Conservation (phyloP, 768 basidiomycete species). For the Tulasnella sp. region DNA sequence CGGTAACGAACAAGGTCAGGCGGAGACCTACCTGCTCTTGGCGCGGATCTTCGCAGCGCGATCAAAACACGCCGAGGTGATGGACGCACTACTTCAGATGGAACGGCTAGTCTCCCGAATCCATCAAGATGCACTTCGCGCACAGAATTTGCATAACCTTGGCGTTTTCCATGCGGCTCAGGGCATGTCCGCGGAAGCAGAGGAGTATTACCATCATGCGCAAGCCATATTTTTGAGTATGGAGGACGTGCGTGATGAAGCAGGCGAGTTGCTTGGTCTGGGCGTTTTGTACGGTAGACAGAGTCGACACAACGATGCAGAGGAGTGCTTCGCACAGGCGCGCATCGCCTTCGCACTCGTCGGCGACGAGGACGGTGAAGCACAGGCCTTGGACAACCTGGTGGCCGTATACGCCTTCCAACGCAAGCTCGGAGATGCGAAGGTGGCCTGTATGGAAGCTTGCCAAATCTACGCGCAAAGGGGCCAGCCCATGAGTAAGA, state of each 20-base stretch:
- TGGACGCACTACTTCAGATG: not conserved
- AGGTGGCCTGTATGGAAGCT: not conserved
- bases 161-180: not conserved
- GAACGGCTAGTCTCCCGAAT: not conserved
- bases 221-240: not conserved
- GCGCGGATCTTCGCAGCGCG: not conserved
- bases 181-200: not conserved
- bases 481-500: not conserved
- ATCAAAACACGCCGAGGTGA: not conserved
- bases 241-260: not conserved
- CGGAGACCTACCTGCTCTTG: not conserved
- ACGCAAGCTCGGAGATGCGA: not conserved
- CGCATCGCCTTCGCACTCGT: not conserved
- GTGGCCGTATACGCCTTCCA: no score
- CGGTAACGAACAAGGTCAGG: not conserved
- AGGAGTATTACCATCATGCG: not conserved
- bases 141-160: not conserved
- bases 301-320: not conserved
- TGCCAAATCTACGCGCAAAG: not conserved
- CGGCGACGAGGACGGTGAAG: not conserved
- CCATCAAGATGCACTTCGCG: not conserved
- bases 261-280: not conserved
- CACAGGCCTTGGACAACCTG: not conserved
- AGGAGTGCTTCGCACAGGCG: not conserved
- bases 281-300: not conserved